phyloP scores from a whole-genome alignment of 345 rosid species.

The Eucalyptus decipiens region DNA sequence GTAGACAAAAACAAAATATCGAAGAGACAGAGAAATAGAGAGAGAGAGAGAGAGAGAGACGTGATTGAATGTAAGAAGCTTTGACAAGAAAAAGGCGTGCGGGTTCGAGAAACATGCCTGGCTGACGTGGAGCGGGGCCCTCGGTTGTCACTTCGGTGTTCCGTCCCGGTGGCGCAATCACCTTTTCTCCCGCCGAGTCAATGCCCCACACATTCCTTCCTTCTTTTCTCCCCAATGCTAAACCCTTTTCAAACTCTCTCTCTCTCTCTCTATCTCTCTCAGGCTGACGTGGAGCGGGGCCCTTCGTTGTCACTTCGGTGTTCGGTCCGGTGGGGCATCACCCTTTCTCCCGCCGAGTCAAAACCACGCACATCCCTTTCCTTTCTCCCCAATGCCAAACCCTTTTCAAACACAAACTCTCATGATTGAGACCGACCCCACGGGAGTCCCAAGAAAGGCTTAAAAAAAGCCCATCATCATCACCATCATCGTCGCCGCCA shows the following conservation, averaged over 20 bases:
- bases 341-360: not conserved
- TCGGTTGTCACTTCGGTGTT: not conserved
- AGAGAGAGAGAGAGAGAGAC: not conserved
- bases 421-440: not conserved
- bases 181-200: not conserved
- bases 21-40: not conserved
- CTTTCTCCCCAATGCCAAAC: not conserved
- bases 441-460: not conserved
- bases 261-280: not conserved
- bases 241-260: not conserved
- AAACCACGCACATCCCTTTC: not conserved
- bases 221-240: not conserved
- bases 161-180: not conserved
- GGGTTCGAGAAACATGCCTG: not conserved
- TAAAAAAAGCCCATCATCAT: not conserved
- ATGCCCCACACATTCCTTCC: not conserved
- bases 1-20: not conserved
- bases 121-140: not conserved
- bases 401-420: not conserved
- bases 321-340: not conserved
- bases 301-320: not conserved
- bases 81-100: not conserved
- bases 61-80: not conserved
- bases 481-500: not conserved
- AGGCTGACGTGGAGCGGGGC: not conserved